A percentile compares a stretch with the other conserved stretches of the same genome.
phyloP scores from a whole-genome alignment of 129 eudicot genomes.

The Daucus carota region DH1_v3.0 NC_030389.2:42120501-42121000 shows the following conservation, averaged over 20 bases:
- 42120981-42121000: neutral
- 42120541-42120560: conserved; percentile 70
- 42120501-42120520: conserved; percentile 62
- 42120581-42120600: conserved; percentile 74
- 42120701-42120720: conserved; percentile 7
- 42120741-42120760: neutral
- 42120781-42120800: neutral
- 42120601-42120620: conserved; percentile 71
- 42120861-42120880: conserved; percentile 2
- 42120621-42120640: conserved; percentile 67
- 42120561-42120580: conserved; percentile 57
- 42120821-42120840: neutral
- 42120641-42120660: conserved; percentile 80
- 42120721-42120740: neutral
- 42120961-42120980: neutral
- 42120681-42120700: conserved; percentile 17
- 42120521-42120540: conserved; percentile 73
- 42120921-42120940: neutral
- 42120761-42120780: neutral
- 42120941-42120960: neutral
- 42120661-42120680: conserved; percentile 57
- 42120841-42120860: neutral
- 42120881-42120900: conserved; percentile 1
- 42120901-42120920: conserved; percentile 4
- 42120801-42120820: neutral